These are phyloP conservation scores for Salix udensis DNA, from an alignment of 345 rosid genomes.

Conservation along the genomic window DNA sequence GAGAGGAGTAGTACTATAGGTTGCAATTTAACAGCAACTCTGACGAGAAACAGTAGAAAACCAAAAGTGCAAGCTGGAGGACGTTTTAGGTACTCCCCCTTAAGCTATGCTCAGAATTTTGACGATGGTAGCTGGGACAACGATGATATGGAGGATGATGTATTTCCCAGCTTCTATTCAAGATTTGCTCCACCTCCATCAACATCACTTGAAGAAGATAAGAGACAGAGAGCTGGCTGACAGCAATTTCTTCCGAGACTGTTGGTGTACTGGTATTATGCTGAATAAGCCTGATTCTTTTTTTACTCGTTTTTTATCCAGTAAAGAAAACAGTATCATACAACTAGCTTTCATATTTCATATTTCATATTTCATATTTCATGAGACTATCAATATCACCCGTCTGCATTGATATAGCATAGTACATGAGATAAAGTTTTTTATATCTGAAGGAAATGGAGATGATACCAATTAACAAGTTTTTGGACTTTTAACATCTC, in stretches of 20 bases:
- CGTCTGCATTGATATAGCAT: no score
- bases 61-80: slow-evolving; percentile 25
- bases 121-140: slow-evolving; percentile 33
- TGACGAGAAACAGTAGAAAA: slow-evolving; percentile 1
- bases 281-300: no score
- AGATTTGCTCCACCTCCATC: slow-evolving; percentile 32
- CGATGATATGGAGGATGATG: slow-evolving; percentile 19
- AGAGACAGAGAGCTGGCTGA: background rate
- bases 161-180: slow-evolving; percentile 37
- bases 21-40: slow-evolving; percentile 15
- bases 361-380: no score
- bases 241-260: background rate
- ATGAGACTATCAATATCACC: no score
- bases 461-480: no score
- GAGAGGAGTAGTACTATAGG: slow-evolving; percentile 1
- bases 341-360: no score
- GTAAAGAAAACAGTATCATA: no score
- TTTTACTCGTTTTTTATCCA: no score
- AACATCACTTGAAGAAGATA: slow-evolving; percentile 12
- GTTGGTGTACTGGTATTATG: background rate
- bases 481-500: no score
- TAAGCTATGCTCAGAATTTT: slow-evolving; percentile 52
- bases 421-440: no score
- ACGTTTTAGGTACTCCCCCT: slow-evolving; percentile 39
- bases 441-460: no score